Conservation (phyloP, 140 eudicot species). For the Anethum foeniculum region DNA sequence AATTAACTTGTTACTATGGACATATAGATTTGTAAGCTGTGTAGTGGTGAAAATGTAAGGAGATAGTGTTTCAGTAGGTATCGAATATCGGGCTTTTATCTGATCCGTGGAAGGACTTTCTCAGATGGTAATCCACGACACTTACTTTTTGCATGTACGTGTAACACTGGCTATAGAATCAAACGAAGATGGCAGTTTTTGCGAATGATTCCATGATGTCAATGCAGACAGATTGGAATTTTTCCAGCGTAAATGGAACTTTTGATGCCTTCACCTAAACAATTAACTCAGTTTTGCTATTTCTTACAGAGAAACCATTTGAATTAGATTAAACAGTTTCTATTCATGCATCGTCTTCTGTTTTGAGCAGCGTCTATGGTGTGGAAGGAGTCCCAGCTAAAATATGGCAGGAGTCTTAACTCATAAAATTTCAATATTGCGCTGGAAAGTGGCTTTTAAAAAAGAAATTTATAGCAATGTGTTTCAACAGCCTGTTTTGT, state of each 20-base stretch:
- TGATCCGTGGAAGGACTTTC: background rate
- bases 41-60: background rate
- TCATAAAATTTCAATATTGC: background rate
- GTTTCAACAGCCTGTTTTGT: background rate
- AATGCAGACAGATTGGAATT: background rate
- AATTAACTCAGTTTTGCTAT: background rate
- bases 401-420: background rate
- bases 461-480: background rate
- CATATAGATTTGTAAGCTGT: background rate
- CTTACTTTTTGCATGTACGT: background rate
- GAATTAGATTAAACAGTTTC: background rate
- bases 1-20: background rate
- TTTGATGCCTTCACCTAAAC: background rate
- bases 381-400: background rate
- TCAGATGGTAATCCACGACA: background rate
- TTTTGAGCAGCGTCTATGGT: background rate
- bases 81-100: background rate
- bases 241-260: background rate
- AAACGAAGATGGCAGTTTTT: background rate
- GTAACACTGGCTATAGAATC: background rate
- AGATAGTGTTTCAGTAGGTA: background rate
- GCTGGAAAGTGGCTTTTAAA: background rate
- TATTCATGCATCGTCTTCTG: background rate
- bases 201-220: background rate
- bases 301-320: background rate